A percentile compares a stretch with the other conserved stretches of the same genome.
These are phyloP conservation scores for Dictyostelium discoideum DNA, from an alignment of 78 protist genomes.

Conservation along the genomic window DNA sequence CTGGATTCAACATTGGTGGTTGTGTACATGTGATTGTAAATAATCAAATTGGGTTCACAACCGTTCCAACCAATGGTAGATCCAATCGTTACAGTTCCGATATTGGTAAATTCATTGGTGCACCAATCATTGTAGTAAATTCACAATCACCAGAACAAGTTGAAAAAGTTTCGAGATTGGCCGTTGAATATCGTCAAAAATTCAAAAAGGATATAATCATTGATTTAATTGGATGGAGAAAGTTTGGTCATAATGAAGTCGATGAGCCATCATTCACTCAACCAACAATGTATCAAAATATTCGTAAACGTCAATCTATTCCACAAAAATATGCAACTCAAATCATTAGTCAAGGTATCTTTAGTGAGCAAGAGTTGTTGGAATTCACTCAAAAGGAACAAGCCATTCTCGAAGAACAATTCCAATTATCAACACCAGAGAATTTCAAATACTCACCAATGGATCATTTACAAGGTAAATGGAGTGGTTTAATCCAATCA, in stretches of 20 bases:
- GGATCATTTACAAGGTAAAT: conserved; percentile 72
- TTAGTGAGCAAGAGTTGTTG: background rate
- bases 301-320: conserved; percentile 75
- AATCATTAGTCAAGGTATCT: conserved; percentile 13
- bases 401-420: conserved; percentile 24
- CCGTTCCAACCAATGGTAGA: conserved; percentile 72
- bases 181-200: conserved; percentile 85
- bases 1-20: conserved; percentile 88
- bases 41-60: conserved; percentile 96
- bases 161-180: conserved; percentile 65
- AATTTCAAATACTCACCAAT: conserved; percentile 45
- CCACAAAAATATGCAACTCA: conserved; percentile 55
- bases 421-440: conserved; percentile 21
- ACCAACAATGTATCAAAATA: conserved; percentile 94
- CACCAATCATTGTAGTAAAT: conserved; percentile 96
- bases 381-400: conserved; percentile 40
- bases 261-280: conserved; percentile 98
- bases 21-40: conserved; percentile 93
- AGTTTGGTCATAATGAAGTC: conserved; percentile 95
- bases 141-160: conserved; percentile 93
- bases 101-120: conserved; percentile 83
- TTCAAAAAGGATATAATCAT: conserved; percentile 92
- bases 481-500: conserved; percentile 52
- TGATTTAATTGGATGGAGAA: conserved; percentile 93
- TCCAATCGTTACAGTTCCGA: conserved; percentile 87